Evolutionary conservation across 2,329 filamentous ascomycete genomes (phyloP).

Genomic region (Microascus cirrosus): DNA sequence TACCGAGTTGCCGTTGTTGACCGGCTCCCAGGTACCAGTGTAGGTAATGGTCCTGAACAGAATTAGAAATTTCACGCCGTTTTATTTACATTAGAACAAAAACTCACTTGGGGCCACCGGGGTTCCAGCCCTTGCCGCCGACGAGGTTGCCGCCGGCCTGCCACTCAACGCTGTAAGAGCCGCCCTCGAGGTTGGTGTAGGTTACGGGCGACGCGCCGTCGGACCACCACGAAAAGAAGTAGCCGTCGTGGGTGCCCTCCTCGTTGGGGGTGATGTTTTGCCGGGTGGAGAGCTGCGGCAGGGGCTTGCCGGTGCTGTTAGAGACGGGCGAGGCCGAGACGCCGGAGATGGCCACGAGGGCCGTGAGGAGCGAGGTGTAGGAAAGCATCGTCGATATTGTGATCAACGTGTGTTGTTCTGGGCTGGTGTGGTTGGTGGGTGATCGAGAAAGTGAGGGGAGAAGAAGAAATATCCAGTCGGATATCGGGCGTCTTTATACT

Average conservation of each 20-base stretch:
- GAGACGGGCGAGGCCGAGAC: slow-evolving; percentile 1
- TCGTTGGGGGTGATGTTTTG: slow-evolving; percentile 20
- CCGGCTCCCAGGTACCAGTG: slow-evolving; percentile 17
- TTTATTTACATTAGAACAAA: too few species aligned
- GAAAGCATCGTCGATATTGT: neutral
- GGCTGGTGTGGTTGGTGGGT: neutral
- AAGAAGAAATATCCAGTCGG: neutral
- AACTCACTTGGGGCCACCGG: slow-evolving; percentile 32
- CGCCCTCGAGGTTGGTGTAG: slow-evolving; percentile 30
- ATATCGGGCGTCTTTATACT: neutral
- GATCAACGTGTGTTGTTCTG: neutral
- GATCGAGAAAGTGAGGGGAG: neutral
- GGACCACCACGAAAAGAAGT: slow-evolving; percentile 38
- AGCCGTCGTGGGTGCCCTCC: slow-evolving; percentile 25
- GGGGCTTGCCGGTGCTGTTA: neutral
- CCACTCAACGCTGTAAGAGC: slow-evolving; percentile 34
- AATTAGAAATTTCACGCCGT: neutral
- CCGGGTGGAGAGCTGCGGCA: slow-evolving; percentile 2
- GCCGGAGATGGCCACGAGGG: neutral
- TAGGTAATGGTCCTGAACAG: slow-evolving; percentile 13
- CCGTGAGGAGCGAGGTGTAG: slow-evolving; percentile 3
- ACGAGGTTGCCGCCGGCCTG: slow-evolving; percentile 38
- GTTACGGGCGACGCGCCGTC: slow-evolving; percentile 29
- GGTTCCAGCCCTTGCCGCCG: slow-evolving; percentile 47
- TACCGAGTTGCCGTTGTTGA: slow-evolving; percentile 14